Evolutionary conservation across 2,329 filamentous ascomycete species (phyloP), one percentile per base, ranked within the genome.

Genomic region (Fusarium burgessii): DNA sequence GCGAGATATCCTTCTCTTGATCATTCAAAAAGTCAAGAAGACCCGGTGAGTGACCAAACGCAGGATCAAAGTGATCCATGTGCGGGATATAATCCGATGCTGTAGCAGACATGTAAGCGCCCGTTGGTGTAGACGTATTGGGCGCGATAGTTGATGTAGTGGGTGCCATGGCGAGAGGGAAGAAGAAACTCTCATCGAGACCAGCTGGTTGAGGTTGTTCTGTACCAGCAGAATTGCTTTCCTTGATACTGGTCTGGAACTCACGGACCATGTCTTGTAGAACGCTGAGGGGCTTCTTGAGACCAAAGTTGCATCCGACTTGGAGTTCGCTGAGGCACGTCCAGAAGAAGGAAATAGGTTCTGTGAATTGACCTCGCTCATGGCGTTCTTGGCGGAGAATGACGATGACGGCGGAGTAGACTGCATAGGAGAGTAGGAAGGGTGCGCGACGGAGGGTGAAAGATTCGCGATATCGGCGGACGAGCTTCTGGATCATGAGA

Each of bases 391-490:
- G 78, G 17, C 73, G 76, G 2, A 79, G 76, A 20, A 79, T 78
- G 27, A 77, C 77, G 17, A 77, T 75, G 11, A 78, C 77, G 6
- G 77, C 77, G 1, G 77, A 79, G 71, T 84, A 84, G 4, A 82
- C 75, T 13, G 81, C 80, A 54, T 84, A 84, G 25, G 79, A 81
- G 7, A 83, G 75, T 7, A 84, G 62, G 71, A 83, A 84, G 4
- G 81, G 81, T 0, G 82, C 82, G 4, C 79, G 77, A 2, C 80
- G 78, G 0, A 84, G 75, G 2, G 79, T 81, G 42, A 84, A 83
- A 0, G 78, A 77, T 3, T 77, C 75, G 43, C 80, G 78, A 55
- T 84, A 85, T 14, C 78, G 71, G 2, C 76, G 74, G 7, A 80
- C 76, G 9, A 82, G 73, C 57, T 79, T 77, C 20, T 82, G 78